Conservation (phyloP, 1,284 basidiomycete species). For the Schizopora paradoxa region DNA sequence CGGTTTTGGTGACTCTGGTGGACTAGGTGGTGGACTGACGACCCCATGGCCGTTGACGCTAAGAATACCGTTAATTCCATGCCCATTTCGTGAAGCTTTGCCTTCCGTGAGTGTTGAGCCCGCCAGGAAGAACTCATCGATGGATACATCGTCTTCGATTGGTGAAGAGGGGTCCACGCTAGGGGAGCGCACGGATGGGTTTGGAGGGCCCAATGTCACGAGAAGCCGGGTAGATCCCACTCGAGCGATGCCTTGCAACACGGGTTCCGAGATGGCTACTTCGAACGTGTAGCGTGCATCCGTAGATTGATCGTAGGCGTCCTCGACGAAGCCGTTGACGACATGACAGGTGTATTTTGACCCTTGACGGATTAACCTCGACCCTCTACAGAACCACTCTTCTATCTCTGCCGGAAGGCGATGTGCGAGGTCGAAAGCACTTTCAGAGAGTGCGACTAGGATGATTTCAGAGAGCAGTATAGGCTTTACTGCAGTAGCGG, state of each 20-base stretch:
- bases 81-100: conserved; percentile 1
- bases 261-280: conserved; percentile 59
- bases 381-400: conserved; percentile 6
- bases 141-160: conserved; percentile 35
- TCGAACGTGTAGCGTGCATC: conserved; percentile 30
- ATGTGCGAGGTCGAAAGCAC: neutral
- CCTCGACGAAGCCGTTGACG: neutral
- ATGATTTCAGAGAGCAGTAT: conserved; percentile 6
- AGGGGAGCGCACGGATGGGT: conserved; percentile 15
- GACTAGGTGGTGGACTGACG: too few species aligned
- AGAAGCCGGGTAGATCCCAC: conserved; percentile 53
- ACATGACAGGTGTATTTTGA: too few species aligned
- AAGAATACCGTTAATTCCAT: neutral
- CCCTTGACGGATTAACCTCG: too few species aligned
- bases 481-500: neutral
- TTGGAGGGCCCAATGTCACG: conserved; percentile 34
- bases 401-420: conserved; percentile 4
- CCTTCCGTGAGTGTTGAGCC: conserved; percentile 28
- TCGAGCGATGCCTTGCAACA: conserved; percentile 61
- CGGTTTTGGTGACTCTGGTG: too few species aligned
- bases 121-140: conserved; percentile 69
- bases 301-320: neutral
- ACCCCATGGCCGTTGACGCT: too few species aligned
- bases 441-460: neutral
- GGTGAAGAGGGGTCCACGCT: conserved; percentile 9